These are phyloP conservation scores for Globisporangium sylvaticum DNA, from an alignment of 352 stramenopile genomes.

Conservation along the genomic window DNA sequence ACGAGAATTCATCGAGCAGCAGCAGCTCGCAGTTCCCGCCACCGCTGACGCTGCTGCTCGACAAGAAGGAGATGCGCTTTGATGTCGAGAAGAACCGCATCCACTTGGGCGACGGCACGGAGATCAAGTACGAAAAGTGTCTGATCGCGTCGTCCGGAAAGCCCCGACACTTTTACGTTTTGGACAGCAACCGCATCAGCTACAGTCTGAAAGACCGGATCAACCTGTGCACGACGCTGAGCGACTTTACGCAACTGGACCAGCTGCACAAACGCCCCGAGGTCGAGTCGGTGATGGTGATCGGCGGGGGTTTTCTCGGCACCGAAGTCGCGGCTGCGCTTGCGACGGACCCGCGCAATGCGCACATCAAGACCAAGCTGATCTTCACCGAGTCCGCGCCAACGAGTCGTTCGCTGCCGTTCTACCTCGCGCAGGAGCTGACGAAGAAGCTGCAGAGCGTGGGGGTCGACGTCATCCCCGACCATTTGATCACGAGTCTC, in stretches of 20 bases:
- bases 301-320: slow-evolving; percentile 89
- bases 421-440: slow-evolving; percentile 82
- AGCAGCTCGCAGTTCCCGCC: slow-evolving; percentile 5
- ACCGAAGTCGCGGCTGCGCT: slow-evolving; percentile 82
- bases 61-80: slow-evolving; percentile 72
- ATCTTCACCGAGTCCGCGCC: slow-evolving; percentile 53
- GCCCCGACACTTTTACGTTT: slow-evolving; percentile 85
- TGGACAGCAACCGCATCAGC: slow-evolving; percentile 77
- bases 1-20: slow-evolving; percentile 10
- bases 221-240: slow-evolving; percentile 77
- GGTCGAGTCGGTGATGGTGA: slow-evolving; percentile 67
- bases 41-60: slow-evolving; percentile 74
- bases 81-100: slow-evolving; percentile 87
- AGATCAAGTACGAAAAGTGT: slow-evolving; percentile 84
- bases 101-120: slow-evolving; percentile 70
- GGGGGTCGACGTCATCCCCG: slow-evolving; percentile 64
- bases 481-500: slow-evolving; percentile 78
- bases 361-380: slow-evolving; percentile 42
- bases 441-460: slow-evolving; percentile 39
- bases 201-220: slow-evolving; percentile 84
- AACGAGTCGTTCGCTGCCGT: slow-evolving; percentile 66
- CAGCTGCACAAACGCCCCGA: slow-evolving; percentile 41
- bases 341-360: slow-evolving; percentile 56
- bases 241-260: slow-evolving; percentile 82
- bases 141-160: slow-evolving; percentile 83